Evolutionary conservation across 805 yeast genomes (phyloP).

Genomic region (Kuraishia ogatae): DNA sequence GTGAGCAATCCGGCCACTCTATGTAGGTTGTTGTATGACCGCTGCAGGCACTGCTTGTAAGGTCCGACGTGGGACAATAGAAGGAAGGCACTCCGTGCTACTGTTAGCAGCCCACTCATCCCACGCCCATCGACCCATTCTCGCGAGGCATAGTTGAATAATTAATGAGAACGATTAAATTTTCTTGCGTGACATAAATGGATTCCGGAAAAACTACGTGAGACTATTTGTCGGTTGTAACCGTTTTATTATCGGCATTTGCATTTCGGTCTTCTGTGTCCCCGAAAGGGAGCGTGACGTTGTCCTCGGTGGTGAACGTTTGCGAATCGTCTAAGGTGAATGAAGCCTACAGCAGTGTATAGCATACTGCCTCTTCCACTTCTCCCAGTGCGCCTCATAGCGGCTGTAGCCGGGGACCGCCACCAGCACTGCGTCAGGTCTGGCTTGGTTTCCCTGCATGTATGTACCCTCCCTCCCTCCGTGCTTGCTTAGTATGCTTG

Average conservation of each 20-base stretch:
- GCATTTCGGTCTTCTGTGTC: background rate
- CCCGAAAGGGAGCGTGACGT: background rate
- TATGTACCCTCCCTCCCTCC: too few relatives aligned
- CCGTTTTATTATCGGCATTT: background rate
- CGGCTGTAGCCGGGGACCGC: too few relatives aligned
- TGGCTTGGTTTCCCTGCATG: background rate
- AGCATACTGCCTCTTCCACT: too few relatives aligned
- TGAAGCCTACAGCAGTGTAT: too few relatives aligned
- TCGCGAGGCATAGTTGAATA: background rate
- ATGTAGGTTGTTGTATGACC: background rate
- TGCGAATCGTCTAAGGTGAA: too few relatives aligned
- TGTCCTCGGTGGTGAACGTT: too few relatives aligned
- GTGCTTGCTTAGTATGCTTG: too few relatives aligned
- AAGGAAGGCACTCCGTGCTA: background rate
- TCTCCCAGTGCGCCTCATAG: too few relatives aligned
- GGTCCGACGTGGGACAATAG: background rate
- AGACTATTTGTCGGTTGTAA: background rate
- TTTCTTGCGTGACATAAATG: background rate
- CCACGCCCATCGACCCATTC: background rate
- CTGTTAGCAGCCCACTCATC: background rate
- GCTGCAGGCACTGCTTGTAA: background rate
- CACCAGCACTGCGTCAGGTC: too few relatives aligned
- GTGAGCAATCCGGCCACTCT: background rate
- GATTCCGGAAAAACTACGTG: background rate
- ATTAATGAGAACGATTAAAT: too few relatives aligned